phyloP scores from a whole-genome alignment of 257 asterid species.

The Jaltomata sinuosa region DNA sequence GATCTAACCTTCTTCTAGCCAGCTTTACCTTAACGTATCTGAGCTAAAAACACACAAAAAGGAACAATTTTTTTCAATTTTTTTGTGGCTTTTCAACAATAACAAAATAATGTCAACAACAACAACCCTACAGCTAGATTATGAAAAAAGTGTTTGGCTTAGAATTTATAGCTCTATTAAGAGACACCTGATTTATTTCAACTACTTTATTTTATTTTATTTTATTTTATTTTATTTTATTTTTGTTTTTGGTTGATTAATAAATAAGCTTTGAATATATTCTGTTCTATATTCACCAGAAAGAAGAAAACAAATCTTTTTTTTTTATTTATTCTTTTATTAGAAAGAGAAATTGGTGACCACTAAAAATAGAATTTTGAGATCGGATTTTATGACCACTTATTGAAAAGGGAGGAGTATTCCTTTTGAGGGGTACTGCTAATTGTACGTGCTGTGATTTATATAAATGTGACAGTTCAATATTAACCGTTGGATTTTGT shows the following conservation, averaged over 20 bases:
- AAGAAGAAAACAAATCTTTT: background rate
- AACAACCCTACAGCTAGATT: background rate
- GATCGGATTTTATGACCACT: background rate
- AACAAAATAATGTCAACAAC: background rate
- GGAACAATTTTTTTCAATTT: background rate
- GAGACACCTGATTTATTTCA: background rate
- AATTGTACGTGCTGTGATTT: background rate
- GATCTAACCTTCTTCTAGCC: conserved; percentile 4
- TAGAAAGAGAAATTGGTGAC: background rate
- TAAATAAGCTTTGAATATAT: background rate
- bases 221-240: background rate
- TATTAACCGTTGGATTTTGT: background rate
- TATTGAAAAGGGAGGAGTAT: background rate
- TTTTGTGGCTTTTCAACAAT: background rate
- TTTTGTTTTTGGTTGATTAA: background rate
- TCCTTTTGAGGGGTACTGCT: background rate
- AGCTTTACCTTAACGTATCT: background rate
- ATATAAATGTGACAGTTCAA: background rate
- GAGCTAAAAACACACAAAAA: background rate
- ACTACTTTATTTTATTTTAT: background rate
- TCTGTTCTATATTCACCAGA: background rate
- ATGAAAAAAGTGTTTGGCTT: background rate
- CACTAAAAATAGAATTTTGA: background rate
- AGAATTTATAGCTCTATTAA: background rate
- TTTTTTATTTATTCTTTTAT: background rate